Conservation (phyloP, 257 asterid genomes). For the Nicotiana tomentosiformis region DNA sequence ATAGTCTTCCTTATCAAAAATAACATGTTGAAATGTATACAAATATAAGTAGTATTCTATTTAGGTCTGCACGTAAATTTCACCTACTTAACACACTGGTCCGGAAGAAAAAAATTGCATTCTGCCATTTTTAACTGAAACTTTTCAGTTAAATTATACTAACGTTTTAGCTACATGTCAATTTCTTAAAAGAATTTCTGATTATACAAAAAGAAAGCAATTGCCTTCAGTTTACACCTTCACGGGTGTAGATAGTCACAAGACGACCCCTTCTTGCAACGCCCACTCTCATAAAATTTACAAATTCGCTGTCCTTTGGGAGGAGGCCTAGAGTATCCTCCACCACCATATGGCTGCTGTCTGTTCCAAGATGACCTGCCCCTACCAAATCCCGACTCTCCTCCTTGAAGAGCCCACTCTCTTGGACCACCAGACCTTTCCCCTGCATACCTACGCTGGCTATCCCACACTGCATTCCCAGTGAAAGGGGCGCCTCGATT, state of each 20-base stretch:
- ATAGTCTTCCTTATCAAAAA: too few species aligned
- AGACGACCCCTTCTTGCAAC: conserved; percentile 84
- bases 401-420: conserved; percentile 61
- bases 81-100: background rate
- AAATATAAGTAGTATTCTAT: too few species aligned
- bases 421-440: conserved; percentile 68
- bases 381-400: conserved; percentile 48
- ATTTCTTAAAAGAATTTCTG: conserved; percentile 14
- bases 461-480: conserved; percentile 57
- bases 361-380: conserved; percentile 60
- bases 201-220: conserved; percentile 14
- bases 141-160: background rate
- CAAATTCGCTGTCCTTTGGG: conserved; percentile 82
- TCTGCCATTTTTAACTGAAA: conserved; percentile 9
- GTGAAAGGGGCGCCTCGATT: conserved; percentile 36
- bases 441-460: conserved; percentile 56
- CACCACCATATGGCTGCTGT: conserved; percentile 45
- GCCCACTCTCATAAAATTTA: conserved; percentile 84
- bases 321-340: conserved; percentile 61
- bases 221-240: conserved; percentile 13
- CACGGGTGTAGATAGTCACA: conserved; percentile 83
- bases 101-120: background rate
- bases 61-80: too few species aligned
- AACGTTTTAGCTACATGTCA: conserved; percentile 4
- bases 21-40: too few species aligned